phyloP scores from a whole-genome alignment of 2,329 filamentous ascomycete species.

The Cryphonectria carpinicola region DNA sequence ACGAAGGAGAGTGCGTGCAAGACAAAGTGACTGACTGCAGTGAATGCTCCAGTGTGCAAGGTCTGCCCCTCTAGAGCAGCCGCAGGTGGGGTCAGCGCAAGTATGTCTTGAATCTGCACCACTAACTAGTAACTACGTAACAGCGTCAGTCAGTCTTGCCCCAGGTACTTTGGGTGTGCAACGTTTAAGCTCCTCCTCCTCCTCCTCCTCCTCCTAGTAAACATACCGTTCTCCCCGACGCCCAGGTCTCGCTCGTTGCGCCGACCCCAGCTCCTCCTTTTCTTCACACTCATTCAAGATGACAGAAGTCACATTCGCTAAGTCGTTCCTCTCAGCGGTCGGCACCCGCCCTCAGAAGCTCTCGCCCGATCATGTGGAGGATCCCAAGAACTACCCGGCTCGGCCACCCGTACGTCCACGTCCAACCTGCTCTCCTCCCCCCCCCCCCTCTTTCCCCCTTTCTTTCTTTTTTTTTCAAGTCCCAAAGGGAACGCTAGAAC shows the following conservation, averaged over 20 bases:
- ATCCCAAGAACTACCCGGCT: constrained; percentile 76
- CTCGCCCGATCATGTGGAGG: constrained; percentile 87
- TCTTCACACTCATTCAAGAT: constrained; percentile 50
- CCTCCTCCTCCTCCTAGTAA: not conserved
- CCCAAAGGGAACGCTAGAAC: not conserved
- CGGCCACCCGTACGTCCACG: constrained; percentile 69
- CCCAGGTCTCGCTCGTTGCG: not conserved
- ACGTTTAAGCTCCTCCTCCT: not conserved
- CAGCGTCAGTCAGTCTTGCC: constrained; percentile 4
- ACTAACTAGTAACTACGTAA: constrained; percentile 17
- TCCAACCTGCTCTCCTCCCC: constrained; percentile 19
- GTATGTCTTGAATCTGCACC: not conserved
- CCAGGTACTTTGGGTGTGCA: not conserved
- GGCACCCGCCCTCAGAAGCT: constrained; percentile 81
- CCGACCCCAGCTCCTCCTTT: not conserved
- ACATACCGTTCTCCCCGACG: not conserved
- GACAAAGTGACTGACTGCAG: not conserved
- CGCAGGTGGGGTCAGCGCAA: constrained; percentile 11
- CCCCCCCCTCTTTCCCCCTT: too few relatives aligned
- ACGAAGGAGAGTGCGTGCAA: not conserved
- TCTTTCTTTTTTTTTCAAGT: too few relatives aligned
- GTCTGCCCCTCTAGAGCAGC: constrained; percentile 16
- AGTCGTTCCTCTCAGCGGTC: constrained; percentile 78
- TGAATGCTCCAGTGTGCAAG: constrained; percentile 6
- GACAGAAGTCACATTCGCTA: constrained; percentile 85